Conservation (phyloP, 352 stramenopile species). For the Pythium grandisporangium region DNA sequence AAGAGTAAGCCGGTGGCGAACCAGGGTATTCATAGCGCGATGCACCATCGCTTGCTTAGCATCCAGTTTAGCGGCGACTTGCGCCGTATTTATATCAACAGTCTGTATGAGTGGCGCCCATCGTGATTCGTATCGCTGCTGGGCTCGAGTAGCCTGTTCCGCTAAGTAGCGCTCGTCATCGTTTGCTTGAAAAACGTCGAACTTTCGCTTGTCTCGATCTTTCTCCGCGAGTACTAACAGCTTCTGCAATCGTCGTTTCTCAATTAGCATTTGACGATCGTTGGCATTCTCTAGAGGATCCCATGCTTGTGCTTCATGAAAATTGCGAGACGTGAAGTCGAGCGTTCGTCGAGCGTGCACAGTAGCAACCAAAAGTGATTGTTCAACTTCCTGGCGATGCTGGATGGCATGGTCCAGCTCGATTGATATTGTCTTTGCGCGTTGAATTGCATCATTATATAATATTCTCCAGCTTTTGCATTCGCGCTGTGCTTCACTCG, state of each 20-base stretch:
- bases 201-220: constrained; percentile 29
- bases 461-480: constrained; percentile 9
- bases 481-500: background rate
- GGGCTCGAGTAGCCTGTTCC: constrained; percentile 16
- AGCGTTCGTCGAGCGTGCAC: constrained; percentile 31
- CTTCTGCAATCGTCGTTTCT: constrained; percentile 25
- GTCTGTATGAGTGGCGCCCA: constrained; percentile 15
- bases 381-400: constrained; percentile 9
- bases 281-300: constrained; percentile 77
- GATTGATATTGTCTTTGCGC: constrained; percentile 10
- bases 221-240: no score
- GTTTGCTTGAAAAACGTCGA: constrained; percentile 49
- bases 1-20: constrained; percentile 25
- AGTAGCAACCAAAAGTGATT: constrained; percentile 14
- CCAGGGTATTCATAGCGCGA: constrained; percentile 25
- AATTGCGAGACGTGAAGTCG: constrained; percentile 39
- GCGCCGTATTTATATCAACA: constrained; percentile 11
- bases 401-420: constrained; percentile 7
- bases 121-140: constrained; percentile 21
- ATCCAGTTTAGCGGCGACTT: constrained; percentile 19
- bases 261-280: constrained; percentile 46
- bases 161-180: constrained; percentile 46
- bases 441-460: constrained; percentile 11
- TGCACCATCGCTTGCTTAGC: constrained; percentile 14
- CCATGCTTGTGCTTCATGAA: constrained; percentile 62